Evolutionary conservation across 2,329 filamentous ascomycete genomes (phyloP), one percentile per base, ranked within the genome.

Genomic region (Verticillium nubilum): DNA sequence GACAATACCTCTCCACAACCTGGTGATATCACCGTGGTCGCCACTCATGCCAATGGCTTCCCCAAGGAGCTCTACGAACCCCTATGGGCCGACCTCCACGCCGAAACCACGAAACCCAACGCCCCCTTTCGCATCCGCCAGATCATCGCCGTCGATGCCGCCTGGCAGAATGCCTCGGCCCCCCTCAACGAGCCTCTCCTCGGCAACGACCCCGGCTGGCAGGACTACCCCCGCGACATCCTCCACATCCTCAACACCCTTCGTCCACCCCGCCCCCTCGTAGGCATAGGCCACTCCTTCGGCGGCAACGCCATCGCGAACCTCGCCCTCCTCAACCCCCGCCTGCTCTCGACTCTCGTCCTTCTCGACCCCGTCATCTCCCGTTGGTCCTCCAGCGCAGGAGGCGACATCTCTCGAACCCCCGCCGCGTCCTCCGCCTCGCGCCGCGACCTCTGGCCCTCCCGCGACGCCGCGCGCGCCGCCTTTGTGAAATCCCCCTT

Each of bases 51-150:
- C 56, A 97, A 97, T 76, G 94, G 89, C 12, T 97, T 97, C 66
- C 90, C 91, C 12, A 98, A 97, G 82, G 94, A 98, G 78, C 75
- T 97, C 2, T 97, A 97, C 70, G 93, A 97, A 68, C 90, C 94
- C 0, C 78, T 97, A 0, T 97, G 92, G 90, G 91, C 94, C 61
- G 91, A 97, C 57, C 78, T 97, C 1, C 78, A 90, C 65, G 74
- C 79, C 19, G 31, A 47, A 7, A 26, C 58, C 23, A 28, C 53
- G 4, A 19, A 29, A 15, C 77, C 80, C 59, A 86, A 86, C 19
- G n/a, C 42, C 7, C 42, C 42, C 19, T 84, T 96, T 66, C 80
- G 82, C 2, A 91, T 98, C 67, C 85, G 91, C 60, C 80, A 84
- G 62, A 93, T 98, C 66, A 97, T 91, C 90, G 95, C 97, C 67